Base-by-base conservation (phyloP, 441 rosid genomes). In the Monsonia emarginata region DNA sequence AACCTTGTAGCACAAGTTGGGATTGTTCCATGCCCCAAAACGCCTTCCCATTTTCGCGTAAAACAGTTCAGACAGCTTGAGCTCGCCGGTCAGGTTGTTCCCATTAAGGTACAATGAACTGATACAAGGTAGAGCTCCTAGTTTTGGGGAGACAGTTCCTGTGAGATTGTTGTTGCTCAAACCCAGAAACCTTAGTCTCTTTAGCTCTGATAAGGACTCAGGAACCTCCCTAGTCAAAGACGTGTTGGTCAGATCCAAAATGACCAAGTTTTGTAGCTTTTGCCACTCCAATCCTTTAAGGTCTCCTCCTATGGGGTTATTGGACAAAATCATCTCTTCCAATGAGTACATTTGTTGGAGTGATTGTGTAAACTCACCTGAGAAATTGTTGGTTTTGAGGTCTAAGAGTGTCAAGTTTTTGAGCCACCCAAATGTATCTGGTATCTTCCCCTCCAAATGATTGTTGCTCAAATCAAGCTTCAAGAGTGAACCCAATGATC, bases 391-490 rank as follows among this genome's bases (percentile, higher is more conserved):
- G 84, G 75, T 77, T 72, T 94, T 80, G 5, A 89, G 73, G 63
- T 90, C 97, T 76, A 93, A 71, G 57, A 93, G 90, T 40, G 91
- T 89, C 72, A 89, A 65, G 16, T 83, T 90, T 82, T 79, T 87
- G 40, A 94, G 65, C 60, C 63, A 61, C 28, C 85, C 78, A 24
- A 86, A 68, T 67, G 74, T 85, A 44, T 0, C 28, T 8, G 94
- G 87, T 67, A 90, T 63, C 67, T 70, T 72, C 4, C 96, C 91
- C 56, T 78, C 80, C 69, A 89, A 75, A 65, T 69, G 64, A 69
- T 94, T 90, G 84, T 82, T 78, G 81, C 97, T 90, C 63, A 87
- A 67, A 75, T 90, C 97, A 63, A 94, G 89, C 81, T 90, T 94
- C 78, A 94, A 70, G 16, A 93, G 80, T 14, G 91, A 88, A 36